A percentile compares a stretch with the other conserved stretches of the same genome.
phyloP scores from a whole-genome alignment of 768 basidiomycete species.

The Tricholoma matsutake region DNA sequence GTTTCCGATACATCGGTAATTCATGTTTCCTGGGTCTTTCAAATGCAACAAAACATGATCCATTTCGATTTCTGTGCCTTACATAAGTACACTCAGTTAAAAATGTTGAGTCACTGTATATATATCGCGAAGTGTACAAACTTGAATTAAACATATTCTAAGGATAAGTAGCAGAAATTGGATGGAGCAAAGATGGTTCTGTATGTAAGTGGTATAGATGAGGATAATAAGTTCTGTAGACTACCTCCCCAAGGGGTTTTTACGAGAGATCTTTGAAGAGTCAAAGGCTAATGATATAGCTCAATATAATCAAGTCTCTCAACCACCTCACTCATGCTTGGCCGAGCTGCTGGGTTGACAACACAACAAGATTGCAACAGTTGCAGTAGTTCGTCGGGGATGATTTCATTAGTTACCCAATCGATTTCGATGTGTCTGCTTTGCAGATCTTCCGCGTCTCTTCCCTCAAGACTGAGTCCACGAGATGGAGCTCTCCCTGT shows the following conservation, averaged over 20 bases:
- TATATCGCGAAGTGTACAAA: too few species aligned
- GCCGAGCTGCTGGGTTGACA: not conserved
- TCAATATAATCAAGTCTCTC: not conserved
- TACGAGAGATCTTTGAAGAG: not conserved
- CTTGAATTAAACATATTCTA: too few species aligned
- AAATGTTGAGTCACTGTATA: too few species aligned
- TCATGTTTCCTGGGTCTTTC: conserved; percentile 3
- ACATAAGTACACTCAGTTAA: too few species aligned
- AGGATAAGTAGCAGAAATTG: too few species aligned
- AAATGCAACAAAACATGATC: not conserved
- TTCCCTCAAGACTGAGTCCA: not conserved
- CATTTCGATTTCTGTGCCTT: not conserved
- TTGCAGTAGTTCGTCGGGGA: not conserved
- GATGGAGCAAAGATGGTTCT: too few species aligned
- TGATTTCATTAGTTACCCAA: too few species aligned
- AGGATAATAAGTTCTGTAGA: too few species aligned
- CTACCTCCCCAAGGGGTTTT: not conserved
- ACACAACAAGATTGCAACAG: not conserved
- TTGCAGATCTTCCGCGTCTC: not conserved
- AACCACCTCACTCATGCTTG: not conserved
- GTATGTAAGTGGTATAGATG: too few species aligned
- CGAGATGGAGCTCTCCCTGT: conserved; percentile 8
- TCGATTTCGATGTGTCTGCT: not conserved
- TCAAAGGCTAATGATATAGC: not conserved
- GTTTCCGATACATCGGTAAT: not conserved